Conservation (phyloP, 2,329 filamentous ascomycete genomes). For the Diaporthe caulivora region DNA sequence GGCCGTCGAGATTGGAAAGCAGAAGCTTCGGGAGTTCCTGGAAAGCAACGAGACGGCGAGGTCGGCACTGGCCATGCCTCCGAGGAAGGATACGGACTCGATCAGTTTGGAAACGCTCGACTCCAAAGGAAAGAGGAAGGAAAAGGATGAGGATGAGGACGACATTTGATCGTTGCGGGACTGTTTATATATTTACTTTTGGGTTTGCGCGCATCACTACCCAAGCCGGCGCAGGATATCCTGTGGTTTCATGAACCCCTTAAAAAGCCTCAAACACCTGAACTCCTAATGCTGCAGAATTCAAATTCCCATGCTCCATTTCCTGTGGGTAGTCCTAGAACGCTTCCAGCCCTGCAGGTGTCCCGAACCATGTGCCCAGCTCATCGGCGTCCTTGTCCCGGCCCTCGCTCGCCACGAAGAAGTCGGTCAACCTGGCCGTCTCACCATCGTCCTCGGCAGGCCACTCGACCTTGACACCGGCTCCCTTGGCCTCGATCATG, state of each 20-base stretch:
- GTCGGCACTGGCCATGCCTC: slow-evolving; percentile 83
- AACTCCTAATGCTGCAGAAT: slow-evolving; percentile 36
- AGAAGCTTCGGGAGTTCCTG: slow-evolving; percentile 89
- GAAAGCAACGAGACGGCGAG: slow-evolving; percentile 87
- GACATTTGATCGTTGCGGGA: slow-evolving; percentile 60
- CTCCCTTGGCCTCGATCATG: slow-evolving; percentile 82
- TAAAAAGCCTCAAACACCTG: slow-evolving; percentile 28
- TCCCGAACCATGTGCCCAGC: slow-evolving; percentile 86
- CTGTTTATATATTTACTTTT: slow-evolving; percentile 34
- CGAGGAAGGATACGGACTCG: slow-evolving; percentile 58
- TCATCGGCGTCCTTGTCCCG: slow-evolving; percentile 69
- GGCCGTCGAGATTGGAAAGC: slow-evolving; percentile 91
- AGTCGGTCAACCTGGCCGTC: slow-evolving; percentile 80
- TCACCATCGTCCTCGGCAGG: slow-evolving; percentile 79
- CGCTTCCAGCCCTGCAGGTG: slow-evolving; percentile 74
- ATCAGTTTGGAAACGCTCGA: slow-evolving; percentile 73
- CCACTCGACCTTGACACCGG: slow-evolving; percentile 84
- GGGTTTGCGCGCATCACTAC: slow-evolving; percentile 13
- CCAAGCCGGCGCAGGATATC: slow-evolving; percentile 36
- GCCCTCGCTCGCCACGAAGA: slow-evolving; percentile 65
- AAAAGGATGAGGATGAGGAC: slow-evolving; percentile 67
- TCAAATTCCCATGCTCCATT: background rate
- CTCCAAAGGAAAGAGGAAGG: slow-evolving; percentile 66
- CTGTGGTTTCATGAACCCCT: slow-evolving; percentile 28
- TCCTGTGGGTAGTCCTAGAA: slow-evolving; percentile 64